phyloP scores from a whole-genome alignment of 495 filamentous ascomycete genomes.

The Talaromyces adpressus region DNA sequence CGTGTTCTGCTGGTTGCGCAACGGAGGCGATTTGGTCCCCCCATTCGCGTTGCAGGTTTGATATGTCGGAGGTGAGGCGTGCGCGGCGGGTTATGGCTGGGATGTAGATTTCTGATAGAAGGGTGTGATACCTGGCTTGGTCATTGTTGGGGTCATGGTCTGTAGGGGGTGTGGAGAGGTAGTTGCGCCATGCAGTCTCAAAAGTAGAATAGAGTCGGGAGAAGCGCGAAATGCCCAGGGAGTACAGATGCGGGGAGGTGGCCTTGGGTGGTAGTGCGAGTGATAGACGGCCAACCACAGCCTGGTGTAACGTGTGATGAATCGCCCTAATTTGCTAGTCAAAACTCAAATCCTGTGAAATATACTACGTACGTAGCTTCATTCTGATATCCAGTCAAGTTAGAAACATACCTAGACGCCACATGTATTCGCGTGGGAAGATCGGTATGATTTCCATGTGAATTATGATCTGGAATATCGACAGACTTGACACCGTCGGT shows the following conservation, averaged over 20 bases:
- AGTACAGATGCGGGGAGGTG: background rate
- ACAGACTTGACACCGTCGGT: background rate
- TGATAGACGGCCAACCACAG: constrained; percentile 31
- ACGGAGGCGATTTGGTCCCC: background rate
- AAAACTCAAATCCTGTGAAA: background rate
- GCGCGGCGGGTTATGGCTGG: background rate
- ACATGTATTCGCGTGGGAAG: background rate
- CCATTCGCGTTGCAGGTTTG: constrained; percentile 1
- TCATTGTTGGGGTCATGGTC: background rate
- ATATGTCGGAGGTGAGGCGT: constrained; percentile 2
- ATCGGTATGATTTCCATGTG: background rate
- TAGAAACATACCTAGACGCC: background rate
- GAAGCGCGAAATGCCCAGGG: constrained; percentile 5
- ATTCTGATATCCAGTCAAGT: background rate
- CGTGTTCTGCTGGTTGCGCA: background rate
- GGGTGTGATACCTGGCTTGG: background rate
- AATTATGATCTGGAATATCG: background rate
- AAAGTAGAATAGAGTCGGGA: constrained; percentile 4
- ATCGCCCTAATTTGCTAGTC: background rate
- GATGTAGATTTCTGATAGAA: constrained; percentile 2
- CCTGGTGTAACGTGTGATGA: constrained; percentile 6
- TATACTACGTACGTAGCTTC: background rate
- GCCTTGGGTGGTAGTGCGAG: constrained; percentile 8
- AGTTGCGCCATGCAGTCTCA: constrained; percentile 6
- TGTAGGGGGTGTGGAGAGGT: background rate